phyloP scores from a whole-genome alignment of 257 asterid species.

The Solanum piurae region DNA sequence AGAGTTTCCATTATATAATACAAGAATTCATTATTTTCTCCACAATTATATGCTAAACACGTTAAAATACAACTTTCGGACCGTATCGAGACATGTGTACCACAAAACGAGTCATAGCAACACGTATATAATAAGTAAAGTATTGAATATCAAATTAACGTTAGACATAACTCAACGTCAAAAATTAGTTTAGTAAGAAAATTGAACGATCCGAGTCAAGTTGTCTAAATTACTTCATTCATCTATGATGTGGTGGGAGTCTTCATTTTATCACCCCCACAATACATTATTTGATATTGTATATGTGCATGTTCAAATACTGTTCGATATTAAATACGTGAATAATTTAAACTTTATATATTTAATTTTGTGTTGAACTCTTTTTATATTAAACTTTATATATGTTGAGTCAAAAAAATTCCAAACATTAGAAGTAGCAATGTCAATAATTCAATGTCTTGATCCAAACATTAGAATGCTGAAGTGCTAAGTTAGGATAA shows the following conservation, averaged over 20 bases:
- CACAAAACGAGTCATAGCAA: too few relatives aligned
- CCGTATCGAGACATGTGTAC: too few relatives aligned
- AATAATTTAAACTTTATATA: not conserved
- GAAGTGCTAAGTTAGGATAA: not conserved
- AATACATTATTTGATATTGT: not conserved
- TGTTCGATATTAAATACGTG: not conserved
- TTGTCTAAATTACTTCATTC: too few relatives aligned
- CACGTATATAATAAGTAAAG: too few relatives aligned
- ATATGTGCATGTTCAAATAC: not conserved
- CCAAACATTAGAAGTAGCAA: not conserved
- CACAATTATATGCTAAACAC: too few relatives aligned
- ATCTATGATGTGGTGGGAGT: not conserved
- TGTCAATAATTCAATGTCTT: not conserved
- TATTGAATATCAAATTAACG: too few relatives aligned
- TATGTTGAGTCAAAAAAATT: not conserved
- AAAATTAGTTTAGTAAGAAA: not conserved
- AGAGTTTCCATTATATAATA: too few relatives aligned
- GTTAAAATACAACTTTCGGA: too few relatives aligned
- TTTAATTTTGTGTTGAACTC: not conserved
- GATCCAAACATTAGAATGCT: not conserved
- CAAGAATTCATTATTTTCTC: not conserved
- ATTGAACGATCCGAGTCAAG: accelerated
- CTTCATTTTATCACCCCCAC: too few relatives aligned
- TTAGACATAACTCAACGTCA: not conserved
- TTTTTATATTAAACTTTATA: not conserved